phyloP scores from a whole-genome alignment of 1,284 basidiomycete species.

The Boletus sp. region DNA sequence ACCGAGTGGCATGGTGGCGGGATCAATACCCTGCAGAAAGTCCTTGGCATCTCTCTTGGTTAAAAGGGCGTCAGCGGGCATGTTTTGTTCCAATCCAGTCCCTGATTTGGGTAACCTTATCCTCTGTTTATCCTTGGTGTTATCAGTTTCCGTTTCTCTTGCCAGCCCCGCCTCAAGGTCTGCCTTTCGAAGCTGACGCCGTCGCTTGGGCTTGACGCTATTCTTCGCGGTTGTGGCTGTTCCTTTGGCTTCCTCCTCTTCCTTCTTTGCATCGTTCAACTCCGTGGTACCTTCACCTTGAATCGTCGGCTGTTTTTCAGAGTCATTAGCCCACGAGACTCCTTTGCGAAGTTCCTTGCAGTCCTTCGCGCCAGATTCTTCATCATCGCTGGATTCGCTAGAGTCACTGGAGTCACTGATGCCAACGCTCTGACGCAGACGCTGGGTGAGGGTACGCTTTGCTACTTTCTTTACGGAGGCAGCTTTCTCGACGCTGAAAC shows the following conservation, averaged over 20 bases:
- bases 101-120: conserved; percentile 42
- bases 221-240: conserved; percentile 19
- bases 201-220: conserved; percentile 16
- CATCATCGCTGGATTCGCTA: conserved; percentile 41
- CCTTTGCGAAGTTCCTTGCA: conserved; percentile 26
- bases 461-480: conserved; percentile 35
- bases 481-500: conserved; percentile 53
- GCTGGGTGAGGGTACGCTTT: conserved; percentile 68
- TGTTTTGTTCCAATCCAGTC: conserved; percentile 64
- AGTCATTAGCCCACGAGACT: conserved; percentile 26
- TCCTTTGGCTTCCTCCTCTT: conserved; percentile 15
- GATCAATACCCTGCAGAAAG: conserved; percentile 75
- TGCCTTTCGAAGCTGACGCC: conserved; percentile 16
- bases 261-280: conserved; percentile 24
- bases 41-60: conserved; percentile 66
- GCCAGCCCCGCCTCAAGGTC: conserved; percentile 40
- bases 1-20: conserved; percentile 75
- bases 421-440: conserved; percentile 59
- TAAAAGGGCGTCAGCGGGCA: conserved; percentile 80
- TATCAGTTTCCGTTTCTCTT: conserved; percentile 22
- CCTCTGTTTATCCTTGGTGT: conserved; percentile 34
- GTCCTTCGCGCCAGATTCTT: conserved; percentile 28
- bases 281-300: conserved; percentile 31
- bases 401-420: conserved; percentile 57
- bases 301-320: conserved; percentile 36